A percentile compares a stretch with the other conserved stretches of the same genome.
phyloP scores from a whole-genome alignment of 2,329 filamentous ascomycete genomes.

The Pseudocercospora fijiensis region DNA sequence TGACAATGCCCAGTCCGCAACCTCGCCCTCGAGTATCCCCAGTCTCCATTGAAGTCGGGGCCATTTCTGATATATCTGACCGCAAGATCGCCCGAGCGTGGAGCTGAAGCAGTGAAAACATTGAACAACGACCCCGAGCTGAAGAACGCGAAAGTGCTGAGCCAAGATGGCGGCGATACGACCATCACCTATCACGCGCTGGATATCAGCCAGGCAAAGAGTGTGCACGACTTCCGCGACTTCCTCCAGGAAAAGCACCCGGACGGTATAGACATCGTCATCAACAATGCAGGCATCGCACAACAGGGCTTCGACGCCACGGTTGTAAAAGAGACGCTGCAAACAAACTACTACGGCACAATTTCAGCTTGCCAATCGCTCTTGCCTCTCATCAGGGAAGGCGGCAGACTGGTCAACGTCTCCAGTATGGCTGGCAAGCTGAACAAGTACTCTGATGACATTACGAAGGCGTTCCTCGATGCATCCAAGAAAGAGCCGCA shows the following conservation, averaged over 20 bases:
- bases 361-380: slow-evolving; percentile 48
- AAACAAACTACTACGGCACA: slow-evolving; percentile 55
- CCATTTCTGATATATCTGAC: slow-evolving; percentile 56
- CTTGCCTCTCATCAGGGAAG: slow-evolving; percentile 48
- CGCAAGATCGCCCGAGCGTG: slow-evolving; percentile 50
- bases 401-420: slow-evolving; percentile 53
- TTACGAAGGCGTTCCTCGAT: slow-evolving; percentile 47
- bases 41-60: slow-evolving; percentile 49
- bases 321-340: slow-evolving; percentile 51
- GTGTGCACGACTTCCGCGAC: slow-evolving; percentile 46
- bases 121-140: slow-evolving; percentile 48
- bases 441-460: slow-evolving; percentile 47
- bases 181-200: slow-evolving; percentile 51
- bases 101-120: slow-evolving; percentile 48
- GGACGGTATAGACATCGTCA: slow-evolving; percentile 53
- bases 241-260: slow-evolving; percentile 48
- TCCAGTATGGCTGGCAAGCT: slow-evolving; percentile 49
- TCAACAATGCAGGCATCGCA: slow-evolving; percentile 53
- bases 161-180: slow-evolving; percentile 44
- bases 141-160: slow-evolving; percentile 48
- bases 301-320: slow-evolving; percentile 43
- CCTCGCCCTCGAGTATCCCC: slow-evolving; percentile 55
- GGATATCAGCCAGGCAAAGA: slow-evolving; percentile 50
- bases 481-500: slow-evolving; percentile 19
- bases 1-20: slow-evolving; percentile 46